Conservation (phyloP, 257 asterid genomes). For the Nicotiana attenuata region DNA sequence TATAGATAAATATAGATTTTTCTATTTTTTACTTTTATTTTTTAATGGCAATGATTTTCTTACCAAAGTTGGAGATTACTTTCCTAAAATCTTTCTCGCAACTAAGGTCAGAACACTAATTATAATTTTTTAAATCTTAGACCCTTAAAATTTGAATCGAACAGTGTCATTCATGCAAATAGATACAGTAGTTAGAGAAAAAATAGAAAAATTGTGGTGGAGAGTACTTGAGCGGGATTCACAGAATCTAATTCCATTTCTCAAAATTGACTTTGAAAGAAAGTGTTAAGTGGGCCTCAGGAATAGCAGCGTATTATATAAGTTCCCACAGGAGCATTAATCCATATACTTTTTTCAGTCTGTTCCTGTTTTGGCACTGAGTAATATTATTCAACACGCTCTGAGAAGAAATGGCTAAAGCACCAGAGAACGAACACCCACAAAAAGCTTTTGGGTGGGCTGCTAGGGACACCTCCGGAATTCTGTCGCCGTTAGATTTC, state of each 20-base stretch:
- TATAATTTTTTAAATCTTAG: too few species aligned
- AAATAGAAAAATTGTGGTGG: background rate
- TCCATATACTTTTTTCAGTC: too few species aligned
- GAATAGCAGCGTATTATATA: background rate
- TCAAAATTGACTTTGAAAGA: background rate
- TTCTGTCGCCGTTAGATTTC: conserved; percentile 44
- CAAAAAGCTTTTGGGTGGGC: conserved; percentile 57
- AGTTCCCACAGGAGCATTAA: background rate
- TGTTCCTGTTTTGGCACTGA: background rate
- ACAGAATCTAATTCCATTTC: background rate
- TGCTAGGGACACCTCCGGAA: conserved; percentile 51
- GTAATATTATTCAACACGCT: background rate
- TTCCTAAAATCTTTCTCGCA: background rate
- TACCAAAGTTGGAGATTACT: background rate
- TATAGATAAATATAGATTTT: too few species aligned
- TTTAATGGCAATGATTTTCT: too few species aligned
- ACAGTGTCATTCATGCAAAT: background rate
- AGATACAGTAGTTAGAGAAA: background rate
- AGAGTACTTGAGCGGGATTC: background rate
- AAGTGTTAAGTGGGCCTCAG: background rate
- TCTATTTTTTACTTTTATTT: too few species aligned
- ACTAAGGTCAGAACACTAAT: too few species aligned
- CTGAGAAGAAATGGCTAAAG: conserved; percentile 8
- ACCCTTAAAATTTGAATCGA: background rate
- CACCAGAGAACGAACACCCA: conserved; percentile 32